These are phyloP conservation scores for Cladophialophora exuberans DNA, from an alignment of 2,329 filamentous ascomycete species.

Conservation along the genomic window DNA sequence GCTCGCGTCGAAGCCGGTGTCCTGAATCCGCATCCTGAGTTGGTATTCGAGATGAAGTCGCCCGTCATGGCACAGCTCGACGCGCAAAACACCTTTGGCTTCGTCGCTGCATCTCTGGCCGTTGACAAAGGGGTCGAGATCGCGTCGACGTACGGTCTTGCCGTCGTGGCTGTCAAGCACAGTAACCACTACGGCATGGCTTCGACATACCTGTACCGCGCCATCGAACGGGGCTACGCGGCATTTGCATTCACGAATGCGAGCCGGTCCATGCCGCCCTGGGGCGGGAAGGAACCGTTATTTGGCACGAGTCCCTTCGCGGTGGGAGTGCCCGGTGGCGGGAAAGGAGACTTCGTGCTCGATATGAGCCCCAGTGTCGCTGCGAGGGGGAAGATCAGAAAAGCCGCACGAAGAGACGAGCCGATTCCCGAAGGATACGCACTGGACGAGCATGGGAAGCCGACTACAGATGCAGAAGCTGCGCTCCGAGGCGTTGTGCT, in stretches of 20 bases:
- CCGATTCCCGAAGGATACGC: slow-evolving; percentile 65
- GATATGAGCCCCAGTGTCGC: slow-evolving; percentile 51
- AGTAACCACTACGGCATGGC: slow-evolving; percentile 84
- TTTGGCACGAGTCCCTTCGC: slow-evolving; percentile 74
- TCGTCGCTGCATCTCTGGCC: slow-evolving; percentile 66
- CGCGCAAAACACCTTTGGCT: slow-evolving; percentile 74
- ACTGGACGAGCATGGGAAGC: slow-evolving; percentile 68
- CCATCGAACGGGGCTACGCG: slow-evolving; percentile 71
- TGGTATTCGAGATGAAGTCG: slow-evolving; percentile 64
- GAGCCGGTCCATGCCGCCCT: slow-evolving; percentile 71
- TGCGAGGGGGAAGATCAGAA: slow-evolving; percentile 48
- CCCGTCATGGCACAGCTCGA: slow-evolving; percentile 71
- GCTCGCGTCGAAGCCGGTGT: slow-evolving; percentile 70
- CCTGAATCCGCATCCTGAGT: slow-evolving; percentile 63
- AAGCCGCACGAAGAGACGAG: slow-evolving; percentile 45
- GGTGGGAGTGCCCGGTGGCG: slow-evolving; percentile 71
- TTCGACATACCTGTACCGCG: slow-evolving; percentile 77
- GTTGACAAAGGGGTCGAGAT: slow-evolving; percentile 70
- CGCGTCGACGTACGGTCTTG: slow-evolving; percentile 68
- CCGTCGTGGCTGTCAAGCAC: slow-evolving; percentile 73
- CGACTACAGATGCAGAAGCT: slow-evolving; percentile 69
- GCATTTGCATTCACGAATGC: slow-evolving; percentile 73
- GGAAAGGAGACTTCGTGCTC: slow-evolving; percentile 59
- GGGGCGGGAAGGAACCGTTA: slow-evolving; percentile 68
- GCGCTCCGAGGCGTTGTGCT: slow-evolving; percentile 79